Base-by-base conservation (phyloP, 169 alveolate genomes). In the Plasmodium billcollinsi region DNA sequence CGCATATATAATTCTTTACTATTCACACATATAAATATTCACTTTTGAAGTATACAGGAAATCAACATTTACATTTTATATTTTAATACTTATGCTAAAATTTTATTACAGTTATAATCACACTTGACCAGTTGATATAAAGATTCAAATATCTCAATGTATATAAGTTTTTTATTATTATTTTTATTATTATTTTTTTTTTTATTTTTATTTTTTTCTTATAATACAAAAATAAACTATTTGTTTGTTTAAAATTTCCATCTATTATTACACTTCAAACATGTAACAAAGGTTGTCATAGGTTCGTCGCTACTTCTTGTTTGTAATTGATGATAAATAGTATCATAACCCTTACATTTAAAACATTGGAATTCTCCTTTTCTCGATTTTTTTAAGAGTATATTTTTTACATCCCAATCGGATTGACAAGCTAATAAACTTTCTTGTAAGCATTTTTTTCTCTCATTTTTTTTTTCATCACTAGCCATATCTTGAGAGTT, bases 271-370 rank as follows among this genome's bases (percentile, higher is more conserved):
- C 99, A 98, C 73, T 97, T 97, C 18, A 97, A 91, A 72, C 99
- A 98, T 33, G 97, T 95, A 15, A 98, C 99, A 76, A 98, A 98
- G 74, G 99, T 96, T 11, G 99, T 98, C 99, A 98, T 98, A 69
- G 99, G 99, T 90, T 98, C 99, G 93, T 98, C 99, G 45, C 99
- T 98, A 6, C 99, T 96, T 88, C 99, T 94, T 2, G 99, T 98
- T 93, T 98, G 99, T 95, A 97, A 91, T 94, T 98, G 99, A 65
- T 88, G 89, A 90, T 96, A 97, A 8, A 96, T 95, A 7, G 99
- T 97, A 52, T 96, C 97, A 62, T 93, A 94, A 1, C 98, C 94
- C 52, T 95, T 93, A 89, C 99, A 98, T 93, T 96, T 97, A 71
- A 92, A 93, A 93, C 99, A 98, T 71, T 97, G 95, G 96, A 97